phyloP scores from a whole-genome alignment of 768 basidiomycete genomes.

The Kwoniella sp. region DNA sequence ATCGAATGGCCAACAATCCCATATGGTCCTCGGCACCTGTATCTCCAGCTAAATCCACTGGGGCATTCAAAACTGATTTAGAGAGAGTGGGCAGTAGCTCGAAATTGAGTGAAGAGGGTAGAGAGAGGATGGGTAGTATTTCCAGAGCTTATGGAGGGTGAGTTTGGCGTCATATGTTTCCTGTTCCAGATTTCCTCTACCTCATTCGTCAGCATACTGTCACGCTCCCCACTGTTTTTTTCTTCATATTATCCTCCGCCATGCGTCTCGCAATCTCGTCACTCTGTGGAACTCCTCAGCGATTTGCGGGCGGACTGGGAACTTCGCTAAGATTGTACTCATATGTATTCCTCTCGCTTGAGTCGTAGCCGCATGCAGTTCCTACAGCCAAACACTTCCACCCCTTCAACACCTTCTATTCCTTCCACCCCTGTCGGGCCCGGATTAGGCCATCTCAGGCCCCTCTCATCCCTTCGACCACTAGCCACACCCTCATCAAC shows the following conservation, averaged over 20 bases:
- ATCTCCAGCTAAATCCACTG: slow-evolving; percentile 15
- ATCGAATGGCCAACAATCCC: not conserved
- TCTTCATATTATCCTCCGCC: too few species aligned
- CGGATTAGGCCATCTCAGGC: slow-evolving; percentile 2
- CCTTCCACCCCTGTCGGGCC: slow-evolving; percentile 4
- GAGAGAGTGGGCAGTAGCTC: slow-evolving; percentile 7
- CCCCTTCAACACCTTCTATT: slow-evolving; percentile 5
- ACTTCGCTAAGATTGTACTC: too few species aligned
- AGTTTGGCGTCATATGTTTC: too few species aligned
- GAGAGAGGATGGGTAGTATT: slow-evolving; percentile 20
- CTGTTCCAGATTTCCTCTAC: too few species aligned
- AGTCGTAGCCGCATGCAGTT: slow-evolving; percentile 26
- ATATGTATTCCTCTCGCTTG: not conserved
- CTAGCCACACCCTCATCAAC: not conserved
- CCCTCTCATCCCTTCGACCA: not conserved
- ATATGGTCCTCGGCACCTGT: slow-evolving; percentile 14
- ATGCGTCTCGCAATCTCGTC: too few species aligned
- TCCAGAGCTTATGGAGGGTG: slow-evolving; percentile 23
- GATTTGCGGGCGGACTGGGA: too few species aligned
- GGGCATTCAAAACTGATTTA: not conserved
- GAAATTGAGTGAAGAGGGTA: slow-evolving; percentile 13
- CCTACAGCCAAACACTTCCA: slow-evolving; percentile 11
- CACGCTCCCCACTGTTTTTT: too few species aligned
- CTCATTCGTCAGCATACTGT: too few species aligned
- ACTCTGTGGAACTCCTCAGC: too few species aligned